Evolutionary conservation across 2,329 filamentous ascomycete species (phyloP).

Genomic region (Fusarium penzigii): DNA sequence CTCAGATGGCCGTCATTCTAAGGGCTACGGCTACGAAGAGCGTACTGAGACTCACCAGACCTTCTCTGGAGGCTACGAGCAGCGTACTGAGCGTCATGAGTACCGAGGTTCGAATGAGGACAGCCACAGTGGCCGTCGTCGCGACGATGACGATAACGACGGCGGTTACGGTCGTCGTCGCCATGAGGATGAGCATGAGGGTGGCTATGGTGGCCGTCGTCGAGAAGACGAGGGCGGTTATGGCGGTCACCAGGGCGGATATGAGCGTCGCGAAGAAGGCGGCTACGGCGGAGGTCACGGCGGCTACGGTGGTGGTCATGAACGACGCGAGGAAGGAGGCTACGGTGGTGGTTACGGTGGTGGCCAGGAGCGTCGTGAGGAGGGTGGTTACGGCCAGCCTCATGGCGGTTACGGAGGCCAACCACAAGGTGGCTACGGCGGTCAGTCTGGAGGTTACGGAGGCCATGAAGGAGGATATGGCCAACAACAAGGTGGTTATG

Average conservation of each 20-base stretch:
- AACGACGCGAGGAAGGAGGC: constrained; percentile 20
- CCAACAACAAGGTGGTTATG: constrained; percentile 11
- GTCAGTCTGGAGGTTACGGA: constrained; percentile 10
- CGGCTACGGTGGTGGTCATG: constrained; percentile 11
- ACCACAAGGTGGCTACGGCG: constrained; percentile 3
- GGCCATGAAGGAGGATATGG: constrained; percentile 6
- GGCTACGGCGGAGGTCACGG: constrained; percentile 17
- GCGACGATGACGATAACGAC: constrained; percentile 29
- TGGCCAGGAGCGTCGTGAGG: constrained; percentile 6
- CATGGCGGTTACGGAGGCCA: constrained; percentile 8
- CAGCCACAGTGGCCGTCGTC: constrained; percentile 27
- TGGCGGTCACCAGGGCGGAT: constrained; percentile 24
- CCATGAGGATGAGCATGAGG: constrained; percentile 16
- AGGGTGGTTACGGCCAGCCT: constrained; percentile 13
- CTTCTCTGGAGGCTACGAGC: constrained; percentile 57
- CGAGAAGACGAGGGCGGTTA: constrained; percentile 19
- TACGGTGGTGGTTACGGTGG: constrained; percentile 21
- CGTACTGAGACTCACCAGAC: constrained; percentile 53
- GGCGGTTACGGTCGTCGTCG: constrained; percentile 16
- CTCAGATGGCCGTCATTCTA: constrained; percentile 37
- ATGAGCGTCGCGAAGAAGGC: constrained; percentile 21
- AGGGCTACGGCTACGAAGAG: constrained; percentile 60
- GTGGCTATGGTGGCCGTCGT: constrained; percentile 17
- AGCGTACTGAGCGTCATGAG: constrained; percentile 56
- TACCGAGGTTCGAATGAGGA: constrained; percentile 39